Conservation (phyloP, 768 basidiomycete species). For the Paxillus involutus region DNA sequence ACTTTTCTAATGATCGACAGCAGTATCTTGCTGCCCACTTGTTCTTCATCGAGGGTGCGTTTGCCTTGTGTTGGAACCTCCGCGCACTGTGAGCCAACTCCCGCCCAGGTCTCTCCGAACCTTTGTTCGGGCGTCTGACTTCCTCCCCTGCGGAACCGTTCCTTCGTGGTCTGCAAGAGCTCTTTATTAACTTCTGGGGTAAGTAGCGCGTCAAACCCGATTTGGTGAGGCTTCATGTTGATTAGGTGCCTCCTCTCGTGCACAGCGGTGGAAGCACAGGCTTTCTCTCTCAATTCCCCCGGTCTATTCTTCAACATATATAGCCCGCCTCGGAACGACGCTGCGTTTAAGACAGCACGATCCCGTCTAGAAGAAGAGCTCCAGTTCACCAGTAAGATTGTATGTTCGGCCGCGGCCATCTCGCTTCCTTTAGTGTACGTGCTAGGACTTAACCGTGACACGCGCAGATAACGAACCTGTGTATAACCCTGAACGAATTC, state of each 20-base stretch:
- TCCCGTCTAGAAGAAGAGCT: constrained; percentile 88
- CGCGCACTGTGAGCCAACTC: constrained; percentile 1
- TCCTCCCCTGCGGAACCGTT: constrained; percentile 75
- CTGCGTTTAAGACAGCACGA: constrained; percentile 64
- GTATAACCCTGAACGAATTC: constrained; percentile 88
- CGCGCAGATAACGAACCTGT: constrained; percentile 78
- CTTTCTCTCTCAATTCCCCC: constrained; percentile 79
- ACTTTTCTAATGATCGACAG: constrained; percentile 66
- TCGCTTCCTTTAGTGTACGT: not conserved
- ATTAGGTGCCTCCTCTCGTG: constrained; percentile 4
- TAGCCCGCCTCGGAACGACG: constrained; percentile 76
- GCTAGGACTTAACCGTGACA: constrained; percentile 1
- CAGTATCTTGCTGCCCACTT: constrained; percentile 84
- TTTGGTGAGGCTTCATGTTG: constrained; percentile 5
- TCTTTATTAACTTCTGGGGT: constrained; percentile 96
- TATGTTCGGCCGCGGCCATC: constrained; percentile 24
- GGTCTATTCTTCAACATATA: constrained; percentile 86
- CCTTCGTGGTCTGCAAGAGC: constrained; percentile 76
- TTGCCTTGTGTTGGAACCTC: not conserved
- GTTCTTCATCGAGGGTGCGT: constrained; percentile 89
- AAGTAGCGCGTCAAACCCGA: constrained; percentile 27
- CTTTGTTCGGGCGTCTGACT: constrained; percentile 72
- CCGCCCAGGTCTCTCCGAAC: constrained; percentile 68
- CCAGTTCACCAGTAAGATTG: constrained; percentile 68
- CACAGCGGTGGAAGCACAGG: constrained; percentile 81